A percentile compares a stretch with the other conserved stretches of the same genome.
Conservation (phyloP, 1,284 basidiomycete species). For the Sporisorium graminicola region DNA sequence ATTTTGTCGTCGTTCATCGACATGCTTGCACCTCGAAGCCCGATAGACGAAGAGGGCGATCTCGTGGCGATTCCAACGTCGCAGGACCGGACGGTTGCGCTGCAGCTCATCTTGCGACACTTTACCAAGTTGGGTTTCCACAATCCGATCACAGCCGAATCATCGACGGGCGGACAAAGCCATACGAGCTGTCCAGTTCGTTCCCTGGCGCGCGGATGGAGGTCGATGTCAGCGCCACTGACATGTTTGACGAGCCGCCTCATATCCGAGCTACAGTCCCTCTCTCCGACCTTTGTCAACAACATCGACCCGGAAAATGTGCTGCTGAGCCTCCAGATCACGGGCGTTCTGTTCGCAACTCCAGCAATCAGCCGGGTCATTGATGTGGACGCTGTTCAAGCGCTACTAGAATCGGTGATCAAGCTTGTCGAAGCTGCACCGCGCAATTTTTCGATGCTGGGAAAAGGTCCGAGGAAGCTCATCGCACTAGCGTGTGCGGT, state of each 20-base stretch:
- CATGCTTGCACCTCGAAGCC: conserved; percentile 15
- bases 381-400: neutral
- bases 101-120: conserved; percentile 34
- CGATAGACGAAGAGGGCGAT: neutral
- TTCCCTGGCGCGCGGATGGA: neutral
- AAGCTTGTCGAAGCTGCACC: conserved; percentile 20
- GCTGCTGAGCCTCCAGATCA: conserved; percentile 20
- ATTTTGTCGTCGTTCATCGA: conserved; percentile 32
- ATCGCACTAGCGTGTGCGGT: conserved; percentile 21
- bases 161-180: neutral
- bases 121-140: conserved; percentile 26
- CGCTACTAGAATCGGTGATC: conserved; percentile 13
- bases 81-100: conserved; percentile 18
- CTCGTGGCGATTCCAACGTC: neutral
- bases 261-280: neutral
- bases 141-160: neutral
- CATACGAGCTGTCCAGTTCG: conserved; percentile 22
- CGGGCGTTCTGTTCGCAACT: conserved; percentile 10
- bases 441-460: neutral
- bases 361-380: conserved; percentile 19
- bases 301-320: too few relatives aligned
- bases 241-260: conserved; percentile 11
- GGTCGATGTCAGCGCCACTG: conserved; percentile 4
- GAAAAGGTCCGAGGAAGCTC: neutral
- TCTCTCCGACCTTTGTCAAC: too few relatives aligned